A percentile compares a stretch with the other conserved stretches of the same genome.
Conservation (phyloP, 331 rosid species). For the Rosa hybrid region DNA sequence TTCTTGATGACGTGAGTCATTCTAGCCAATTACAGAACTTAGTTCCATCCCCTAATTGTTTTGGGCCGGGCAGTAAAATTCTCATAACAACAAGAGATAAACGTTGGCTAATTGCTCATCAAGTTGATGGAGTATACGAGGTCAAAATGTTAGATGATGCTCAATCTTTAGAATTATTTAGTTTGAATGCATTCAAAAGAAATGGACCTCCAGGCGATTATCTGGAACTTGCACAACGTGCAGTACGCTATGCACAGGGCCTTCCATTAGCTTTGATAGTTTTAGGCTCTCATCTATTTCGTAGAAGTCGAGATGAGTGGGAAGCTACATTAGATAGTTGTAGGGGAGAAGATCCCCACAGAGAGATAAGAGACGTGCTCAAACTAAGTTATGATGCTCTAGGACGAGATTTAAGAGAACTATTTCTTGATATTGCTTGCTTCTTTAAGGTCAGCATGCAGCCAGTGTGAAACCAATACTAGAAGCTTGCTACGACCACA, state of each 20-base stretch:
- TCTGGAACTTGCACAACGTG: not conserved
- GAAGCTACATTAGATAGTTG: not conserved
- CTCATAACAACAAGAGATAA: no score
- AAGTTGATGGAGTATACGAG: no score
- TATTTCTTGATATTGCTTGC: not conserved
- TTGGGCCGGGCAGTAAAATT: no score
- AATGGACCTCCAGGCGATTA: not conserved
- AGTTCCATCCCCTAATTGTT: no score
- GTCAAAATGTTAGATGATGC: not conserved
- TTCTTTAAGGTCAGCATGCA: not conserved
- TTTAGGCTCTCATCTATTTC: not conserved
- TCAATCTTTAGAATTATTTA: not conserved
- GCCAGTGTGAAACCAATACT: not conserved
- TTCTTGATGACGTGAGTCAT: no score
- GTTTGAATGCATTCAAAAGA: not conserved
- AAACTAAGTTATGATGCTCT: not conserved
- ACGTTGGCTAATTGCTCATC: no score
- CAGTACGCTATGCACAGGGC: not conserved
- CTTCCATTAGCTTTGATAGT: constrained; percentile 1
- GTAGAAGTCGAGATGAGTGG: not conserved
- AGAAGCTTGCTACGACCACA: not conserved
- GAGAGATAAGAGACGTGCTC: no score
- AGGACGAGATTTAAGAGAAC: not conserved
- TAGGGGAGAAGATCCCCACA: no score
- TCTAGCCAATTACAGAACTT: no score